These are phyloP conservation scores for Fragilariopsis cylindrus DNA, from an alignment of 108 stramenopile species.

Conservation along the genomic window DNA sequence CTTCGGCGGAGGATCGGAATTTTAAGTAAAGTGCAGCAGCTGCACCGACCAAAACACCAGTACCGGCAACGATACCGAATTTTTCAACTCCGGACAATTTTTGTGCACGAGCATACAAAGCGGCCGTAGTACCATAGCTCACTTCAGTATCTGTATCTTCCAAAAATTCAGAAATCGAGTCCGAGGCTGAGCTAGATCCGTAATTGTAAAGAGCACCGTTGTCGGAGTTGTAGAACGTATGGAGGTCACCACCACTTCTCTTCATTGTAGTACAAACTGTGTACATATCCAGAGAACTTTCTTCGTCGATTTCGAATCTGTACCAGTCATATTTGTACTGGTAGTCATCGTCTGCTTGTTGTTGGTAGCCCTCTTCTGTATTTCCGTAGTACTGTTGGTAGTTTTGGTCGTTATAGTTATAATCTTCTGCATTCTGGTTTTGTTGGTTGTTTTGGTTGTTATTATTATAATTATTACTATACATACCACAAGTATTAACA, in stretches of 20 bases:
- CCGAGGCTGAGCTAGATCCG: conserved; percentile 12
- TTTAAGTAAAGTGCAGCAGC: conserved; percentile 1
- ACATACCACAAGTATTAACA: background rate
- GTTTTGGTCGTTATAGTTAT: background rate
- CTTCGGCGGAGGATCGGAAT: background rate
- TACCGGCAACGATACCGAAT: background rate
- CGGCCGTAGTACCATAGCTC: conserved; percentile 24
- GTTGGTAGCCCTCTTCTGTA: conserved; percentile 2
- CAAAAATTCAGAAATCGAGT: conserved; percentile 5
- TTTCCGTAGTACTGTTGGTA: background rate
- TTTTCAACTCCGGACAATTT: conserved; percentile 6
- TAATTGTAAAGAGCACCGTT: conserved; percentile 30
- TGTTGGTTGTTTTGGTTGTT: conserved; percentile 10
- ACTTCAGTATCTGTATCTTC: conserved; percentile 22
- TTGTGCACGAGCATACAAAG: background rate
- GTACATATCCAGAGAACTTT: conserved; percentile 25
- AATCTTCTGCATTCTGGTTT: background rate
- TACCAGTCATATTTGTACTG: conserved; percentile 38
- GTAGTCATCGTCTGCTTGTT: conserved; percentile 25
- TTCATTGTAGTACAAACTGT: conserved; percentile 31
- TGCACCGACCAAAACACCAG: conserved; percentile 6
- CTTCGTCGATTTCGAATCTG: conserved; percentile 34
- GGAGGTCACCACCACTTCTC: conserved; percentile 16
- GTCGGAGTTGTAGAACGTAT: conserved; percentile 29
- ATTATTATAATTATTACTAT: background rate